These are phyloP conservation scores for Plasmodium malariae DNA, from an alignment of 169 alveolate species.

Conservation along the genomic window DNA sequence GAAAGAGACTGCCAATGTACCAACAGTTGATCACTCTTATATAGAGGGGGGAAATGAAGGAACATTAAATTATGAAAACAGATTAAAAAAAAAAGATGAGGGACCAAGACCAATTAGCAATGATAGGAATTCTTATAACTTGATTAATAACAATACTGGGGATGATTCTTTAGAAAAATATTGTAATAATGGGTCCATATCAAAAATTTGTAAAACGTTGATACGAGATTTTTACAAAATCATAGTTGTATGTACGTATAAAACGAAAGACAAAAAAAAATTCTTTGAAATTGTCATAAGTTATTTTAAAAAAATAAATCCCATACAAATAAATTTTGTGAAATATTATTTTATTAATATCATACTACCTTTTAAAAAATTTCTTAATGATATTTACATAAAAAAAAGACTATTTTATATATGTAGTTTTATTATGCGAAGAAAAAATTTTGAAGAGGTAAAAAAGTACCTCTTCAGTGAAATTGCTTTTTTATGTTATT, in stretches of 20 bases:
- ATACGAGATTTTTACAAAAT: background rate
- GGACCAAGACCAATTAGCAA: background rate
- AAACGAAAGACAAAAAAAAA: background rate
- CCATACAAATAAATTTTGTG: background rate
- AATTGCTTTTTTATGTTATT: background rate
- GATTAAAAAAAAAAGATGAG: too few species aligned
- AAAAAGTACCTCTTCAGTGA: background rate
- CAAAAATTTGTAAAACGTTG: background rate
- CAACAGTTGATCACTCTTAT: background rate
- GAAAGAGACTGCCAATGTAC: background rate
- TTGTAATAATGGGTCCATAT: background rate
- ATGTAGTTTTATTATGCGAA: background rate
- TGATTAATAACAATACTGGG: background rate
- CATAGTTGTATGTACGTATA: background rate
- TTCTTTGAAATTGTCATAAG: background rate
- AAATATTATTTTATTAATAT: constrained; percentile 1
- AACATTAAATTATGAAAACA: too few species aligned
- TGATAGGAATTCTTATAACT: background rate
- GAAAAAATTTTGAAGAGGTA: background rate
- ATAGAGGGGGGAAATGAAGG: background rate
- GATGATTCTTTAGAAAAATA: background rate
- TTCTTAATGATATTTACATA: background rate
- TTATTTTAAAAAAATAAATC: background rate
- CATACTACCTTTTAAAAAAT: constrained; percentile 1
- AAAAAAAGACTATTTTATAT: constrained; percentile 5